Evolutionary conservation across 2,329 filamentous ascomycete species (phyloP), one percentile per base, ranked within the genome.

Genomic region (Herpotrichia juniperi): DNA sequence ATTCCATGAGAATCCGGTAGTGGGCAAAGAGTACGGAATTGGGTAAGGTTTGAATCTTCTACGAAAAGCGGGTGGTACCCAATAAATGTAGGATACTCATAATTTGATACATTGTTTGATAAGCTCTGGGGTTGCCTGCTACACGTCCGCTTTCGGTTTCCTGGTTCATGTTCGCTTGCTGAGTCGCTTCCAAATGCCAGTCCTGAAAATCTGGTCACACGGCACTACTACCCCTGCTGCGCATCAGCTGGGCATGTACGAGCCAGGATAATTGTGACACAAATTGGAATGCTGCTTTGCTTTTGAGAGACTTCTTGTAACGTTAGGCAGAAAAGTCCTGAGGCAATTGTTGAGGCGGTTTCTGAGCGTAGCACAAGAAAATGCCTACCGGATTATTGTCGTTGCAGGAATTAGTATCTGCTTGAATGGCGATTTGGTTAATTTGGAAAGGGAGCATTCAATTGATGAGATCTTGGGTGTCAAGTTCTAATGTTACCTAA

Each of bases 241-340:
- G 22, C 25, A 2, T 40, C 6, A 9, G 22, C 9, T 40, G n/a
- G n/a, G n/a, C n/a, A n/a, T n/a, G 37, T 24, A 25, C 46, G 4
- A 17, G 46, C n/a, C n/a, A n/a, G 34, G 26, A 34, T 17, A 19
- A 11, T 24, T 34, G 46, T 49, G 46, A 42, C 35, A 49, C 37
- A 21, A 49, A 42, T 24, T 49, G 37, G 12, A 49, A 49, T 42
- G 12, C 28, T 17, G 34, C 21, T 8, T 25, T 40, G 37, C 14
- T 39, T 43, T 45, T 35, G 26, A 11, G 21, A 28, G 28, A 25
- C 30, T n/a, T 30, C 28, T 9, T 50, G 46, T 42, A 48, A 48
- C 46, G 42, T 50, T 17, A 49, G 46, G 37, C 35, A 49, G 31
- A 45, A 22, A 19, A 4, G 10, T 44, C n/a, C 32, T 30, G 47